These are phyloP conservation scores for Neocallimastix lanati DNA, from an alignment of 192 early-diverging fungal species.

Conservation along the genomic window DNA sequence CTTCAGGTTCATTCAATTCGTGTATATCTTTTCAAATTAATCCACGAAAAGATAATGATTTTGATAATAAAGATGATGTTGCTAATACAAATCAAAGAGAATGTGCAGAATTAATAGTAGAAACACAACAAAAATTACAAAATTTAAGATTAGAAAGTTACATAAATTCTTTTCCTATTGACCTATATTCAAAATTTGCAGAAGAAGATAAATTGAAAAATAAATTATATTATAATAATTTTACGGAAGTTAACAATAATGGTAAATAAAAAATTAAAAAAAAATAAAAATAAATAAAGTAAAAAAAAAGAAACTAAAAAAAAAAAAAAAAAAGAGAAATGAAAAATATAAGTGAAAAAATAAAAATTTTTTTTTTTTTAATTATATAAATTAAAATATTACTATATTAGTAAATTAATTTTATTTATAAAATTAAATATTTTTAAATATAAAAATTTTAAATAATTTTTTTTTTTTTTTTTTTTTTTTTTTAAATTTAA, in stretches of 20 bases:
- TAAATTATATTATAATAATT: background rate
- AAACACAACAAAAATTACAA: background rate
- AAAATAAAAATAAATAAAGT: too few relatives aligned
- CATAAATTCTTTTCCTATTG: background rate
- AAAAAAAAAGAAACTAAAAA: too few relatives aligned
- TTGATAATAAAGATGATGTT: background rate
- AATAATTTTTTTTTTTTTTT: too few relatives aligned
- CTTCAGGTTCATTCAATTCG: background rate
- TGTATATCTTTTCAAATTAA: background rate
- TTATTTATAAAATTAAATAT: too few relatives aligned
- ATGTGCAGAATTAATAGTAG: background rate
- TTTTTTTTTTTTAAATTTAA: too few relatives aligned
- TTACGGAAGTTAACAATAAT: background rate
- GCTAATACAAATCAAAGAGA: background rate
- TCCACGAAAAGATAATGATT: background rate
- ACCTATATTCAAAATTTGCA: background rate
- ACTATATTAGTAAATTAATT: too few relatives aligned
- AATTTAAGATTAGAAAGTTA: background rate
- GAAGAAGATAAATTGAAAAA: background rate
- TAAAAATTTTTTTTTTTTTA: too few relatives aligned
- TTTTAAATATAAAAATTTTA: too few relatives aligned
- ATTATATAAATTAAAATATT: too few relatives aligned
- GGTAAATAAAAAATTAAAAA: background rate
- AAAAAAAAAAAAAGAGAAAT: too few relatives aligned
- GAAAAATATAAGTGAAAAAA: background rate